Conservation (phyloP, 495 filamentous ascomycete genomes). For the Xylaria grammica region DNA sequence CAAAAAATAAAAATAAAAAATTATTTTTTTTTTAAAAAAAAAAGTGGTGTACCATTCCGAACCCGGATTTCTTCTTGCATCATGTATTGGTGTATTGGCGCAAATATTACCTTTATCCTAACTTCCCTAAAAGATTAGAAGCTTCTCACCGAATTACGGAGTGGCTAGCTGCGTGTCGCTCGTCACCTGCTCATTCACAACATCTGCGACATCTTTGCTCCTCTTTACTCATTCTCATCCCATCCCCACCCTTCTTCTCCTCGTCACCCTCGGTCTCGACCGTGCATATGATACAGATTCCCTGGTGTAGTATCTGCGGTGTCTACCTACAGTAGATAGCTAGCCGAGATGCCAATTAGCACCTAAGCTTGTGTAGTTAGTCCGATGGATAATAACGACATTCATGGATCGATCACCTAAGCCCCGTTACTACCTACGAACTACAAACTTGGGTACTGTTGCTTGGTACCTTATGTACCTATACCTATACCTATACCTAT, state of each 20-base stretch:
- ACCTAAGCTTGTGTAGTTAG: no score
- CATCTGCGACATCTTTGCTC: no score
- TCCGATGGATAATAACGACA: not conserved
- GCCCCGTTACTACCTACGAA: not conserved
- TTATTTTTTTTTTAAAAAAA: no score
- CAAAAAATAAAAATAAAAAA: no score
- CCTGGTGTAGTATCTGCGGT: not conserved
- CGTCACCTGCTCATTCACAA: not conserved
- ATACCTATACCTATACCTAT: not conserved
- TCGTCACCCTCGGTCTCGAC: not conserved
- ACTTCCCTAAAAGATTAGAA: not conserved
- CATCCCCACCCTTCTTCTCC: no score
- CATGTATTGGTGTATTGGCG: slow-evolving; percentile 14
- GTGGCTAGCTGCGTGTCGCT: not conserved
- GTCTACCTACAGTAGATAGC: not conserved
- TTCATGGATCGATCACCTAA: not conserved
- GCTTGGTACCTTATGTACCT: not conserved
- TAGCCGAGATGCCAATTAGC: not conserved
- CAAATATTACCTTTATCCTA: not conserved
- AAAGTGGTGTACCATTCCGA: slow-evolving; percentile 5
- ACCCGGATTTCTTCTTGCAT: slow-evolving; percentile 19
- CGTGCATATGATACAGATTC: not conserved
- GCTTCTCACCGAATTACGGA: not conserved
- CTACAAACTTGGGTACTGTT: not conserved
- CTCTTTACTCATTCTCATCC: no score